Conservation (phyloP, 805 yeast genomes). For the Ogataea salicorniae region DNA sequence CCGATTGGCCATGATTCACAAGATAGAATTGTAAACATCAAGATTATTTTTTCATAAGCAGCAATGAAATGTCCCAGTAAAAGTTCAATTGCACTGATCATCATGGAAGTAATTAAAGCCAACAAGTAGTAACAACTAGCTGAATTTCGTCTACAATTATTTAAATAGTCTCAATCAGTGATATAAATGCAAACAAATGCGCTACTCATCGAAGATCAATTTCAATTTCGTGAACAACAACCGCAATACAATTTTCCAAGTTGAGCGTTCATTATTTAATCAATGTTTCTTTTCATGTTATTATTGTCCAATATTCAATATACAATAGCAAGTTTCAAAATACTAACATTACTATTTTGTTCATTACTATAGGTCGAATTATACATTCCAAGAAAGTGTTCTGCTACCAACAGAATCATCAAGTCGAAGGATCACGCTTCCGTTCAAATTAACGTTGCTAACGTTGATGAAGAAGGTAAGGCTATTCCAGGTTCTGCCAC, state of each 20-base stretch:
- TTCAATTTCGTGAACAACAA: no score
- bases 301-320: neutral
- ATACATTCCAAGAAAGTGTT: constrained; percentile 99
- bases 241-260: neutral
- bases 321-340: neutral
- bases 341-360: constrained; percentile 25
- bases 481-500: constrained; percentile 85
- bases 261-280: neutral
- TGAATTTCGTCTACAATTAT: no score
- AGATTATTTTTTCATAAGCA: no score
- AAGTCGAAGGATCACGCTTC: constrained; percentile 99
- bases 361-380: constrained; percentile 79
- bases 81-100: no score
- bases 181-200: no score
- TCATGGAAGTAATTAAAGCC: no score
- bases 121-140: no score
- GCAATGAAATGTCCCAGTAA: no score
- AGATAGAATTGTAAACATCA: no score
- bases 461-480: constrained; percentile 95
- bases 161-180: no score
- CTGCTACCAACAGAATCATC: constrained; percentile 99
- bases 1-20: no score
- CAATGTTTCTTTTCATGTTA: neutral
- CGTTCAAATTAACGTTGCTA: constrained; percentile 97
- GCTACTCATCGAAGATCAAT: no score